These are phyloP conservation scores for Quercus suber DNA, from an alignment of 306 rosid species.

Conservation along the genomic window DNA sequence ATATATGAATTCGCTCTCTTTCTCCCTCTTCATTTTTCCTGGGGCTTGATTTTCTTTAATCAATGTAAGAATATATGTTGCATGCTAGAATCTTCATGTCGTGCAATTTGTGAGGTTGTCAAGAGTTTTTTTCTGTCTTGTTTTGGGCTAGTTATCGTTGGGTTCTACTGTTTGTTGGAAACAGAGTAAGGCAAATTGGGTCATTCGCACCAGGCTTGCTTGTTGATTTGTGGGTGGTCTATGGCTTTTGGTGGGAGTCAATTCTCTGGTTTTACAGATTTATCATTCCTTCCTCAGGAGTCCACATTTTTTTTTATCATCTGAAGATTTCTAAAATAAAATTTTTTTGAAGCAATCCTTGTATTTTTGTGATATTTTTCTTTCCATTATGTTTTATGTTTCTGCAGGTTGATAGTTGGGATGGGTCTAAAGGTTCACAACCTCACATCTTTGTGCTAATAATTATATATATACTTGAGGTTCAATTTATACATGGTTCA, in stretches of 20 bases:
- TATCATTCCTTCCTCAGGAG: background rate
- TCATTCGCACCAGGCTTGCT: background rate
- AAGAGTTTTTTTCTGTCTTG: background rate
- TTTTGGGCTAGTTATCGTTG: background rate
- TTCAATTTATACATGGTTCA: too few species aligned
- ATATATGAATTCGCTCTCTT: background rate
- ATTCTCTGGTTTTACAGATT: background rate
- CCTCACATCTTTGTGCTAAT: background rate
- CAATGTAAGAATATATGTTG: background rate
- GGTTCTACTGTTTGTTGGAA: background rate
- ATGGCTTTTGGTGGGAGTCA: background rate
- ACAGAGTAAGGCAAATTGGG: background rate
- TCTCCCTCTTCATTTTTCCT: background rate
- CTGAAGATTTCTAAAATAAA: background rate
- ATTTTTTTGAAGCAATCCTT: background rate
- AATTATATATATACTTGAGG: too few species aligned
- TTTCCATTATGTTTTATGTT: background rate
- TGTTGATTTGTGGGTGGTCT: background rate
- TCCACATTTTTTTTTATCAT: background rate
- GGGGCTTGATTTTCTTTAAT: background rate
- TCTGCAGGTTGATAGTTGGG: background rate
- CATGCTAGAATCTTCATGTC: background rate
- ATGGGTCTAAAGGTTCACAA: background rate
- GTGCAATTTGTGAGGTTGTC: background rate
- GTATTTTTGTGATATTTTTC: background rate